Conservation (phyloP, 805 yeast species). For the Yarrowia sp. region DNA sequence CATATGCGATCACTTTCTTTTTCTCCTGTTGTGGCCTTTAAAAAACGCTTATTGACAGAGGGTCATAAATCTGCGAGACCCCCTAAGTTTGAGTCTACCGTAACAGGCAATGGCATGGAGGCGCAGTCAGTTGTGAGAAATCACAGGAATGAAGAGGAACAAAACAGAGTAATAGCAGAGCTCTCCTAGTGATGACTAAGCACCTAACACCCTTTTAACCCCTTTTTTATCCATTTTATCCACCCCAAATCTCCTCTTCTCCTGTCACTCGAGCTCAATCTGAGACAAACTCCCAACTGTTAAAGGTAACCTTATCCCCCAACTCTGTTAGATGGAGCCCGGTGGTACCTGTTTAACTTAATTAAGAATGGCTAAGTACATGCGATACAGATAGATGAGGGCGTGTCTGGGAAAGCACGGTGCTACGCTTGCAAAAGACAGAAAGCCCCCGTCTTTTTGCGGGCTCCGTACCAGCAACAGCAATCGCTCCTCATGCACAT, state of each 20-base stretch:
- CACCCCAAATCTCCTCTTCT: not conserved
- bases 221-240: too few species aligned
- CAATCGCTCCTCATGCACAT: slow-evolving; percentile 2
- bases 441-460: too few species aligned
- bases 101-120: slow-evolving; percentile 24
- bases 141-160: too few species aligned
- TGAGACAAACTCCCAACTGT: slow-evolving; percentile 32
- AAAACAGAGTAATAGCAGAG: too few species aligned
- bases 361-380: not conserved
- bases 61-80: slow-evolving; percentile 29
- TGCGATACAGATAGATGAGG: too few species aligned
- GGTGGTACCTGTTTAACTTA: slow-evolving; percentile 4
- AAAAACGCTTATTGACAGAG: slow-evolving; percentile 15
- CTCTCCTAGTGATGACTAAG: too few species aligned
- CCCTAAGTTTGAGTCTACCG: slow-evolving; percentile 27
- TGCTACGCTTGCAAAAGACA: too few species aligned
- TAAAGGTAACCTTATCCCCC: slow-evolving; percentile 14
- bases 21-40: slow-evolving; percentile 27
- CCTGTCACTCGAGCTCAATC: slow-evolving; percentile 35
- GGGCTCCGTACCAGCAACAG: too few species aligned
- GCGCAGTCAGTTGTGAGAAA: not conserved
- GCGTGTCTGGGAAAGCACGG: too few species aligned
- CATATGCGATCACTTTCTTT: slow-evolving; percentile 7
- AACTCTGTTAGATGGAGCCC: slow-evolving; percentile 15
- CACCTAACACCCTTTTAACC: too few species aligned